phyloP scores from a whole-genome alignment of 331 rosid genomes.

The Stylosanthes scabra region DNA sequence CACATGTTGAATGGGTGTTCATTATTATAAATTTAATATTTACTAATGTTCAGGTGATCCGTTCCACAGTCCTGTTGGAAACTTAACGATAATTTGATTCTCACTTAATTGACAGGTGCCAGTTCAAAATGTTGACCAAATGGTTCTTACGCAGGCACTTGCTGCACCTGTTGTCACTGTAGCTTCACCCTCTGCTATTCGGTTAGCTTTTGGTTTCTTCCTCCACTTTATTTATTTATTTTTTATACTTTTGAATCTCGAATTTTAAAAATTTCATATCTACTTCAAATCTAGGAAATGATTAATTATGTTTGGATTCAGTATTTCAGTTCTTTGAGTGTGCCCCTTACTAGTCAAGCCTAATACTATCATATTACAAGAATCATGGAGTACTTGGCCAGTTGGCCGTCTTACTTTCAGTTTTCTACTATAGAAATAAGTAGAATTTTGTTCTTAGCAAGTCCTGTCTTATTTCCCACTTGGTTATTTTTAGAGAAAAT shows the following conservation, averaged over 20 bases:
- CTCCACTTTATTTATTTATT: no score
- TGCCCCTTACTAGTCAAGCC: slow-evolving; percentile 6
- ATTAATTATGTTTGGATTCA: slow-evolving; percentile 24
- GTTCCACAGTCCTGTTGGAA: slow-evolving; percentile 17
- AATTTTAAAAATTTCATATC: background rate
- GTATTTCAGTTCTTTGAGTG: slow-evolving; percentile 4
- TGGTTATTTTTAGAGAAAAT: no score
- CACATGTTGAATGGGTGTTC: slow-evolving; percentile 35
- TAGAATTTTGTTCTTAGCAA: slow-evolving; percentile 12
- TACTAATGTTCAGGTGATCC: slow-evolving; percentile 7
- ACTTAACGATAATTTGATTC: background rate
- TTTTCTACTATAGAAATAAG: slow-evolving; percentile 29
- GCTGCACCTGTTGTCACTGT: slow-evolving; percentile 84
- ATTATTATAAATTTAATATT: slow-evolving; percentile 7
- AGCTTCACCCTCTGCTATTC: slow-evolving; percentile 95
- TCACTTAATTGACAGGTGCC: slow-evolving; percentile 64
- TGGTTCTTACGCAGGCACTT: slow-evolving; percentile 72
- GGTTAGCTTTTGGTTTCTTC: slow-evolving; percentile 52
- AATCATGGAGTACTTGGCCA: background rate
- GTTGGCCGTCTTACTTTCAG: slow-evolving; percentile 13
- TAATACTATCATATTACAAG: slow-evolving; percentile 15
- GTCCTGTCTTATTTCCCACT: slow-evolving; percentile 27
- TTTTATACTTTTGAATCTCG: slow-evolving; percentile 5
- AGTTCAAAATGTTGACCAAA: slow-evolving; percentile 70
- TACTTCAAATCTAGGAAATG: slow-evolving; percentile 10